These are phyloP conservation scores for Coffea eugenioides DNA, from an alignment of 257 asterid genomes.

Conservation along the genomic window DNA sequence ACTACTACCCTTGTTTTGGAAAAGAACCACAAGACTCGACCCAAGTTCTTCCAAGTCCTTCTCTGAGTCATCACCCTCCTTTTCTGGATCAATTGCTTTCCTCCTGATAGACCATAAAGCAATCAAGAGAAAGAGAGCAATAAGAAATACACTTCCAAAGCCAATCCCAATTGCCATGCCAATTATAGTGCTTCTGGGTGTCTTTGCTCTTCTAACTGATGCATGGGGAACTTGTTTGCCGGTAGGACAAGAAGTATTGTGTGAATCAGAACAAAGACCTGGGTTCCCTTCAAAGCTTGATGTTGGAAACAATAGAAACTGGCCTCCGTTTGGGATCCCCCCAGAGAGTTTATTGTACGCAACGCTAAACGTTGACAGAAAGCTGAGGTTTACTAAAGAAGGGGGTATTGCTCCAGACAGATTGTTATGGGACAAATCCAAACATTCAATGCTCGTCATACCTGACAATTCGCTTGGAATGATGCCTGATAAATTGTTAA, in stretches of 20 bases:
- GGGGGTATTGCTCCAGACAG: slow-evolving; percentile 60
- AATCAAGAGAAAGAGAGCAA: slow-evolving; percentile 38
- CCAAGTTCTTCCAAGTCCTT: slow-evolving; percentile 44
- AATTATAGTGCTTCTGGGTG: slow-evolving; percentile 30
- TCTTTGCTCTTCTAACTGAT: slow-evolving; percentile 25
- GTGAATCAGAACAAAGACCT: slow-evolving; percentile 53
- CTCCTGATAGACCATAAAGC: slow-evolving; percentile 32
- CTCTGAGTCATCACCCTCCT: slow-evolving; percentile 23
- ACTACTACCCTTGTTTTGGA: slow-evolving; percentile 45
- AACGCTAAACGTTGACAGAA: slow-evolving; percentile 58
- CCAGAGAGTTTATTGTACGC: slow-evolving; percentile 67
- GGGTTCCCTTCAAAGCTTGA: slow-evolving; percentile 73
- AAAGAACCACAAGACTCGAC: slow-evolving; percentile 55
- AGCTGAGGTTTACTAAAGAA: slow-evolving; percentile 50
- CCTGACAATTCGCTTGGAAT: slow-evolving; percentile 57
- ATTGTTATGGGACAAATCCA: slow-evolving; percentile 69
- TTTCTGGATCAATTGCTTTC: slow-evolving; percentile 42
- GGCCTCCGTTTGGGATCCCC: slow-evolving; percentile 53
- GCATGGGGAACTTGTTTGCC: slow-evolving; percentile 16
- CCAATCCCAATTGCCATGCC: slow-evolving; percentile 60
- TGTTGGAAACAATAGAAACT: slow-evolving; percentile 52
- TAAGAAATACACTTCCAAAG: slow-evolving; percentile 43
- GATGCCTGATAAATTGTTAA: slow-evolving; percentile 58
- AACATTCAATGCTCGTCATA: slow-evolving; percentile 57
- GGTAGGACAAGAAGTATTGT: slow-evolving; percentile 36